Evolutionary conservation across 768 basidiomycete species (phyloP), one percentile per base, ranked within the genome.

Genomic region (Tephrocybe sp.): DNA sequence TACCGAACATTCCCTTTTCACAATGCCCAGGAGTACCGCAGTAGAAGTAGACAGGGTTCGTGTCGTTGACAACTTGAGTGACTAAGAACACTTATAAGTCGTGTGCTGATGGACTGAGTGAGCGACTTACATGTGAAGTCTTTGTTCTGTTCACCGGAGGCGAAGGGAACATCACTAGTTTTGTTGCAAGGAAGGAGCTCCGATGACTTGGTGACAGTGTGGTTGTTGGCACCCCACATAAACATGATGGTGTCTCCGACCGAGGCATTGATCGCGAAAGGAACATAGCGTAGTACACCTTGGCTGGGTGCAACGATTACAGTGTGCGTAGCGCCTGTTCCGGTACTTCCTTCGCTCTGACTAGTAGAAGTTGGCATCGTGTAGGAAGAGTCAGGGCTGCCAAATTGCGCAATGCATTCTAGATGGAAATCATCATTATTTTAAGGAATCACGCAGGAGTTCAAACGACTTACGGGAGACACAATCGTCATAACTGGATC

Each of bases 1-100:
- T 78, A 70, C 87, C 88, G 64, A 89, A 92, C 88, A 92, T 92
- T 60, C 89, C 90, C 76, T 87, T 84, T 63, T 80, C 66, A 65
- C 90, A 92, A 65, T 92, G 89, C 49, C 60, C 68, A 39, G 85
- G 80, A 41, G 80, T 79, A 54, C 71, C 82, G 67, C 89, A 92
- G 74, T 83, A 85, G 81, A 74, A 89, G 80, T 77, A 89, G 48
- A 74, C 75, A n/a, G 87, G 77, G 60, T 81, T 75, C 45, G 87
- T 89, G 67, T 80, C 76, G 68, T 89, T 89, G 66, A 90, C 80
- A 49, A 79, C 75, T 68, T 85, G 81, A 40, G 76, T 78, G 76
- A 88, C 82, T 82, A 44, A 32, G 57, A 68, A 38, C 48, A 62
- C 16, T 10, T n/a, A 32, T 41, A 16, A 36, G 14, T 13, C 33